Percentiles rank a stretch among this genome's conserved stretches.
These are phyloP conservation scores for Podila clonocystis DNA, from an alignment of 192 early-diverging fungal genomes.

Conservation along the genomic window DNA sequence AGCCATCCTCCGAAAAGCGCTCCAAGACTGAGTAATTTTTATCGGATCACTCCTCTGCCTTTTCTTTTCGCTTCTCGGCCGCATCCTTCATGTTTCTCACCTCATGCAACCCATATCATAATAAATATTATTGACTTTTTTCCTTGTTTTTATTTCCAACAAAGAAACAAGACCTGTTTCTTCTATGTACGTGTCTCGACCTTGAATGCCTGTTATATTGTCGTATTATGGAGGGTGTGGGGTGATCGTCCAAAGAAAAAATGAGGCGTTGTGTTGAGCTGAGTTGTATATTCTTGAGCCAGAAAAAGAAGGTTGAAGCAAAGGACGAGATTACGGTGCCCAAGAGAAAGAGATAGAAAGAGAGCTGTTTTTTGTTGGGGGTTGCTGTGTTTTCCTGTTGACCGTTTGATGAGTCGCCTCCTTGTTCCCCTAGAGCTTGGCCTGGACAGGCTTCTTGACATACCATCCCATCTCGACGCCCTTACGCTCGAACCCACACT, in stretches of 20 bases:
- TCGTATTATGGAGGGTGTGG: neutral
- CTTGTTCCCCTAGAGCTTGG: slow-evolving; percentile 20
- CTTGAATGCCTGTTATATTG: too few species aligned
- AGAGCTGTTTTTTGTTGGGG: neutral
- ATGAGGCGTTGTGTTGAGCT: neutral
- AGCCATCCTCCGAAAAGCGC: slow-evolving; percentile 12
- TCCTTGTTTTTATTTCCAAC: too few species aligned
- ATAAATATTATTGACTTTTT: too few species aligned
- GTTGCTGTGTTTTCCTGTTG: neutral
- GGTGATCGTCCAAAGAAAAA: neutral
- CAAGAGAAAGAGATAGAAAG: neutral
- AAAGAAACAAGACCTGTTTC: too few species aligned
- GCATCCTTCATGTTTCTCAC: too few species aligned
- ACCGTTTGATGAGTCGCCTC: neutral
- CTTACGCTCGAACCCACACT: slow-evolving; percentile 86
- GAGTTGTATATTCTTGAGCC: neutral
- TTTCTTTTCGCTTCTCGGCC: too few species aligned
- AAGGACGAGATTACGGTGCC: neutral
- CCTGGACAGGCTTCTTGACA: slow-evolving; percentile 43
- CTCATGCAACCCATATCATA: too few species aligned
- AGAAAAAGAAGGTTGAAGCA: neutral
- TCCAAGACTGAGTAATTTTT: slow-evolving; percentile 28
- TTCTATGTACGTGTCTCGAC: too few species aligned
- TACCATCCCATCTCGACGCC: slow-evolving; percentile 76
- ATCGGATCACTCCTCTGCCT: neutral